Base-by-base conservation (phyloP, 352 stramenopile genomes). In the Hyaloperonospora brassicae region DNA sequence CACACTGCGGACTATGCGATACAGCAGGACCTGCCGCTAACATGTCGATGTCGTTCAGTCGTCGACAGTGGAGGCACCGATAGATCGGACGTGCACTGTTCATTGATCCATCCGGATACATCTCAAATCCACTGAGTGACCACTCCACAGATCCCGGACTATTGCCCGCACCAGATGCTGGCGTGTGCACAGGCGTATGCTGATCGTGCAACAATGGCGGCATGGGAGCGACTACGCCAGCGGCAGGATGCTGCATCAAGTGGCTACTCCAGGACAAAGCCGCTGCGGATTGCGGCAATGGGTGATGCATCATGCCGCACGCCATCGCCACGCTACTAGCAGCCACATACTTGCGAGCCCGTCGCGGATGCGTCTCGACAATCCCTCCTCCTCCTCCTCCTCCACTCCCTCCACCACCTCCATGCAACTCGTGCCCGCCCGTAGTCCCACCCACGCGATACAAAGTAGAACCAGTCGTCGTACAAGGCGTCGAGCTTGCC, bases 51-150 rank as follows among this genome's bases (percentile, higher is more conserved):
- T 88, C 78, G 35, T 84, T 82, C 44, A 86, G 57, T 7, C 76
- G 70, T 39, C 74, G 66, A 45, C 80, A 90, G 25, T 85, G 72
- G 5, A 73, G 72, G 52, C 80, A 90, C 17, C 80, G 80, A 57
- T 90, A 90, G 63, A 90, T 90, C 13, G 80, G 80, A 2, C 77
- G 68, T 43, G 72, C 68, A 9, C 79, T 66, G 50, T 90, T 86
- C 41, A 76, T 68, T 5, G 75, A 73, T 11, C 83, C 83, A 50
- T 93, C 79, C 0, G 66, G 52, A 47, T 89, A 67, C 31, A 89
- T 89, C 57, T 93, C 79, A 65, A 89, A 93, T 31, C 74, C 83
- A 17, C 67, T 70, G n/a, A 90, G 71, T 31, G 76, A 75, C 80
- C 80, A 93, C 55, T 93, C 83, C 17, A 81, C 55, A 2, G 50